These are phyloP conservation scores for Chenopodium berlandieri DNA, from an alignment of 148 eudicot genomes.

Conservation along the genomic window DNA sequence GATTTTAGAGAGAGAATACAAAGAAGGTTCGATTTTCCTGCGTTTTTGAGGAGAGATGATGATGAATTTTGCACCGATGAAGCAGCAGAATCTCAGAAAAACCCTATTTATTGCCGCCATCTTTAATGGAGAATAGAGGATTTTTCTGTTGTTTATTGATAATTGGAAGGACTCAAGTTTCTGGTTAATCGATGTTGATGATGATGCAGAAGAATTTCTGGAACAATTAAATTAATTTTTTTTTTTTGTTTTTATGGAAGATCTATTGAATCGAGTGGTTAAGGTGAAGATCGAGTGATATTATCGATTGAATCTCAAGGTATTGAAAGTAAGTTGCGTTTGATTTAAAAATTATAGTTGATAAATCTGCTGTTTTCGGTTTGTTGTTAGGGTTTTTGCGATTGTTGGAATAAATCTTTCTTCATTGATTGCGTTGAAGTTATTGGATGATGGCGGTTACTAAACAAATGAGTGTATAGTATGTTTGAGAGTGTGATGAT, in stretches of 20 bases:
- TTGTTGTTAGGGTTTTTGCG: background rate
- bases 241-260: background rate
- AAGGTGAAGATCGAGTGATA: constrained; percentile 10
- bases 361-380: background rate
- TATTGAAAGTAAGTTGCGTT: constrained; percentile 8
- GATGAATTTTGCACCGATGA: background rate
- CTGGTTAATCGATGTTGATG: background rate
- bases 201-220: background rate
- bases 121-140: background rate
- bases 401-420: background rate
- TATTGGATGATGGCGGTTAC: background rate
- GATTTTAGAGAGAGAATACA: background rate
- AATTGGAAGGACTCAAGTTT: no score
- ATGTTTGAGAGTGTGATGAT: no score
- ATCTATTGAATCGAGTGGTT: constrained; percentile 3
- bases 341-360: background rate
- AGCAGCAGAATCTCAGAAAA: background rate
- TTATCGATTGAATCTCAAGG: constrained; percentile 9
- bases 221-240: no score
- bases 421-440: background rate
- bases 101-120: background rate
- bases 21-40: no score
- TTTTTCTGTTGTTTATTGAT: no score
- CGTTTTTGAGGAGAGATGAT: background rate
- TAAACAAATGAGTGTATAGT: no score